A percentile compares a stretch with the other conserved stretches of the same genome.
phyloP scores from a whole-genome alignment of 2,329 filamentous ascomycete genomes.

The Monilinia polystroma region DNA sequence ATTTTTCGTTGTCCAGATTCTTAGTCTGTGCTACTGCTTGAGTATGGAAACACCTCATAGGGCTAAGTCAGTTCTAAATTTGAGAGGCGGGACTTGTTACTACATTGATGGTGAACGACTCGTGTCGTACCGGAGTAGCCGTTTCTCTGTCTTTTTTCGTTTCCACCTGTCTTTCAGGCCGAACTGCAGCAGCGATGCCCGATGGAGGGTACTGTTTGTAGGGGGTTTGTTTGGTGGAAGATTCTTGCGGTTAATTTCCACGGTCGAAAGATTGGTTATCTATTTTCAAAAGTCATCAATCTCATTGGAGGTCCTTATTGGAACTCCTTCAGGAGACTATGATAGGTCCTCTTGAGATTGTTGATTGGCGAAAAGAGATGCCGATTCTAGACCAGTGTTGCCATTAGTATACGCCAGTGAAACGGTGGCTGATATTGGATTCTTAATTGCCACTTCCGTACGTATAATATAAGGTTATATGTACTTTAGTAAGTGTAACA shows the following conservation, averaged over 20 bases:
- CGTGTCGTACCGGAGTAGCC: conserved; percentile 15
- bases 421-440: no score
- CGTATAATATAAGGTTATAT: no score
- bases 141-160: conserved; percentile 19
- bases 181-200: conserved; percentile 18
- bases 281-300: neutral
- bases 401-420: no score
- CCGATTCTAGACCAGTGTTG: neutral
- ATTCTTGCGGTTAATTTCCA: conserved; percentile 15
- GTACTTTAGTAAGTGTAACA: no score
- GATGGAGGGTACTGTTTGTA: conserved; percentile 8
- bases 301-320: conserved; percentile 16
- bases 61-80: conserved; percentile 15
- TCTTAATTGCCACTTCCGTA: no score
- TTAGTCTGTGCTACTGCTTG: conserved; percentile 14
- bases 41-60: conserved; percentile 10
- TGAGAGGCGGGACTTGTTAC: conserved; percentile 15
- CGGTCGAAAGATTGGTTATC: conserved; percentile 9
- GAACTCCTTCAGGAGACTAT: conserved; percentile 11
- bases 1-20: conserved; percentile 7
- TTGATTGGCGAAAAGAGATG: neutral
- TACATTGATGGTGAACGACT: conserved; percentile 17
- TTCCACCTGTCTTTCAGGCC: neutral
- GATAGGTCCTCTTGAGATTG: conserved; percentile 13
- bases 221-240: conserved; percentile 11